Evolutionary conservation across 2,329 filamentous ascomycete species (phyloP), one percentile per base, ranked within the genome.

Genomic region (Clarireedia paspali): DNA sequence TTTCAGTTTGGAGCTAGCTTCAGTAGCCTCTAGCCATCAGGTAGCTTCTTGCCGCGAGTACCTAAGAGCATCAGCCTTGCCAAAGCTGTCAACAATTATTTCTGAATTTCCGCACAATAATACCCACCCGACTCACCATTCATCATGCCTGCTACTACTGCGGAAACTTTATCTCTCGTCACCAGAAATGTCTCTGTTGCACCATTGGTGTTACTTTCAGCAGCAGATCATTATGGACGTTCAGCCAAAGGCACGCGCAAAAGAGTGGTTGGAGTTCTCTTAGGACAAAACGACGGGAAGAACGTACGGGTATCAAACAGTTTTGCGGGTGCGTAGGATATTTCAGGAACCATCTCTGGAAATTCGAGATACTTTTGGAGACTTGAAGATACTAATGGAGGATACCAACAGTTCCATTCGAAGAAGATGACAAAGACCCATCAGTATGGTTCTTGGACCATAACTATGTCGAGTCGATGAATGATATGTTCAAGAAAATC

Each of bases 401-500:
- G 57, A 20, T 49, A 27, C 47, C 40, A 61, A 60, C 68, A 96
- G 94, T 97, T 47, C 94, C 94, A 1, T 99, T 99, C 70, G 94
- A 99, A 74, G 94, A 99, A 77, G 94, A 99, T 72, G 94, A 96
- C 68, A 96, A 95, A 75, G 91, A 99, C 71, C 92, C 92, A 3
- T 95, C 92, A 38, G 94, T 99, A 70, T 99, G 94, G 94, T 99
- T 97, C 72, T 77, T 99, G 63, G 94, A 99, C 73, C 94, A 99
- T 81, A 97, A 97, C 81, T 99, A 96, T 70, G 89, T 99, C 73
- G 94, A 99, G 75, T 89, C 87, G 66, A 99, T 99, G 94, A 95
- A 94, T 76, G 94, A 97, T 74, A 99, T 99, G 94, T 99, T 99
- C 82, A 99, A 99, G 80, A 97, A 97, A 77, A 91, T 99, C 80